Evolutionary conservation across 768 basidiomycete genomes (phyloP), one percentile per base, ranked within the genome.

Genomic region (Kwoniella dendrophila): DNA sequence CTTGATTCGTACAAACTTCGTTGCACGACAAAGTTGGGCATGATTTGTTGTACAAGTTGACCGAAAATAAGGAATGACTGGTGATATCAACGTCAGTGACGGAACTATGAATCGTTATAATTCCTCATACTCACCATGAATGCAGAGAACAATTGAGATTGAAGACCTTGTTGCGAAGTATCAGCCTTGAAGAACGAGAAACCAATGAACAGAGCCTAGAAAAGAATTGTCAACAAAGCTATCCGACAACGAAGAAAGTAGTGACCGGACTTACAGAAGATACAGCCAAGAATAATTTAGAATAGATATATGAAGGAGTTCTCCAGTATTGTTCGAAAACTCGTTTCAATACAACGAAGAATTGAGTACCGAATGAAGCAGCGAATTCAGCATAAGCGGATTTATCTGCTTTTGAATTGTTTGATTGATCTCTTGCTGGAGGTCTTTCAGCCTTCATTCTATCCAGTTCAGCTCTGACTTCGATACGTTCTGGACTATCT

Each of bases 391-490:
- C 64, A 45, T 70, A 71, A 5, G 66, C 72, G 12, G 62, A 63
- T 34, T 82, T 74, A 33, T 81, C 73, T 32, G 75, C 78, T 30
- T 82, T 81, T 33, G 81, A 80, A 10, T 81, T 22, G 20, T 16
- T 40, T 48, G 55, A 59, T 62, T 20, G 50, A 34, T 56, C 53
- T 50, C 44, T 59, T 2, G 83, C 77, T 20, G 48, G 33, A 22
- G 86, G 78, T 0, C 83, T 84, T 22, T 81, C 81, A 12, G 67
- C 63, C 50, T 84, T 82, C 64, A 86, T 78, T 1, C 64, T 47
- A 6, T 82, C 81, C 14, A 88, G 86, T 51, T 85, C 81, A 0
- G 73, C 61, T 58, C 85, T 82, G 56, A 88, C 85, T 4, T 47
- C 59, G 0, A 83, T 80, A 30, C 87, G 81, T 67, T 88, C 85